Evolutionary conservation across 805 yeast species (phyloP), one percentile per base, ranked within the genome.

Genomic region (Sugiyamaella lignohabitans): DNA sequence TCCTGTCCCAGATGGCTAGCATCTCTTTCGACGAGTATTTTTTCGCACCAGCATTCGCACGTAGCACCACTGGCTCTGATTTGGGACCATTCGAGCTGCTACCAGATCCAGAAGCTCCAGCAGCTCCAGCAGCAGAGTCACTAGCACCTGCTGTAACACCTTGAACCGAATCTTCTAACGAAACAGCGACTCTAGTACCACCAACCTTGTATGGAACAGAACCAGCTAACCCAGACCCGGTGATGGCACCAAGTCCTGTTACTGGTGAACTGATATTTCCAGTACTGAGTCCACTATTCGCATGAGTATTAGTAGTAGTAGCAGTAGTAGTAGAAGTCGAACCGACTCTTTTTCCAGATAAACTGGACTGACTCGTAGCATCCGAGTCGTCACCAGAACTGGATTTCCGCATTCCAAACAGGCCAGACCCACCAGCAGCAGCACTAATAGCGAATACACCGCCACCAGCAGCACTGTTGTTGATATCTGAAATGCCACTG

Each of bases 11-110:
- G 10, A 79, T 72, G 19, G 71, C 65, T 49, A 80, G 69, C 53
- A 80, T 71, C 53, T 80, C 79, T 23, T 72, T 70, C 61, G 78
- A 65, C 4, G 76, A 56, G 55, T 80, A 79, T 22, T 64, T 63
- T 48, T 64, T 64, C 29, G 79, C 70, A 14, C 65, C 69, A 21
- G 62, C 62, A 52, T 72, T 74, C 29, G 38, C 51, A 3, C 38
- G 50, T 11, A 46, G 43, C 19, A 17, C 20, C 34, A 20, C 23
- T 23, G 19, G 40, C 21, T 17, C 11, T 6, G 21, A 17, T 27
- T 27, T 14, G 10, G 32, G 32, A 27, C 32, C 32, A 27, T 20
- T 40, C 48, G 5, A n/a, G n/a, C n/a, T n/a, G n/a, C n/a, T n/a
- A n/a, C 34, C 43, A 36, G 38, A 18, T 27, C 36, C 10, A 5